Base-by-base conservation (phyloP, 805 yeast species). In the Saitoella complicata region DNA sequence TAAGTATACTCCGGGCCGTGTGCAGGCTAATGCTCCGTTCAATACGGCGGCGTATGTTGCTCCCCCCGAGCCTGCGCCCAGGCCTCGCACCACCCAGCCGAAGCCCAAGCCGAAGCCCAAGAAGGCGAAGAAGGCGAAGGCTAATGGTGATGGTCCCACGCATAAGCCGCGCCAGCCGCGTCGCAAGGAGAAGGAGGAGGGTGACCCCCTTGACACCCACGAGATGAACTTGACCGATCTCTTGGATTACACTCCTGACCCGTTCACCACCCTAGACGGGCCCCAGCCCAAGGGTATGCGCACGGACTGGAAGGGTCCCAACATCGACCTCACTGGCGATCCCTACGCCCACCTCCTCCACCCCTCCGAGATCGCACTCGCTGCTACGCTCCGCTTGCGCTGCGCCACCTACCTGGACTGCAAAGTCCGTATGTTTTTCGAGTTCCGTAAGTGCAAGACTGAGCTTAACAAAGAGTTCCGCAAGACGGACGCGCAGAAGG, bases 221-320 rank as follows among this genome's bases (percentile, higher is more conserved):
- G 21, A 21, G 21, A 21, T 21, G 21, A 21, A 21, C 4, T 21
- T 21, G 21, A 21, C 21, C 21, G 21, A 21, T 21, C 50, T 87
- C 45, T 86, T 86, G 35, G 95, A 86, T 61, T 85, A 70, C 61
- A 76, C 84, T n/a, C 96, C 96, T 3, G 68, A 80, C 12, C 52
- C 74, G 9, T 55, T 67, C 1, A 68, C 80, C 1, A 66, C 87
- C 49, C 38, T 33, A 31, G 50, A 50, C 13, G 41, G 42, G 37
- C 33, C 53, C 5, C 43, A 41, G n/a, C 93, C 94, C 5, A 54
- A 74, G 55, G 65, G 71, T 46, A 77, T 80, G 64, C 76, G 80
- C 58, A 82, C 93, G 34, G 97, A 88, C 61, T 88, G 98, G 98
- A 88, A 87, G 65, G 98, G 97, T 7, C 94, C 86, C 55, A 94